Percentiles rank a stretch among this genome's conserved stretches.
Evolutionary conservation across 176 grass and related monocot genomes (phyloP).

Genomic region (Pontederia paniculata): DNA sequence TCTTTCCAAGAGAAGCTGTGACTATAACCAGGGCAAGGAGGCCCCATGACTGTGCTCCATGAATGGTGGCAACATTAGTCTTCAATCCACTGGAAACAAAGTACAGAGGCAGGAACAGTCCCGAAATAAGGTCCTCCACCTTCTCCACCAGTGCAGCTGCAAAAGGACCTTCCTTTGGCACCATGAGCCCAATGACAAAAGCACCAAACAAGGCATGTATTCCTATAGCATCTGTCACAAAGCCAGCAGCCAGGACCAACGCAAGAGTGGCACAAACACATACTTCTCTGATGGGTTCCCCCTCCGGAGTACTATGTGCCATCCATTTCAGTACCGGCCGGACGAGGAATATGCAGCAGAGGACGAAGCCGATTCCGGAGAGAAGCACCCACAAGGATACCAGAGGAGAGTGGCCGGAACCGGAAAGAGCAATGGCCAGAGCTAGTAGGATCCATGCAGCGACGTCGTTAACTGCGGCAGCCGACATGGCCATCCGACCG

Average conservation of each 20-base stretch:
- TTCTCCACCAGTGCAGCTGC: not conserved
- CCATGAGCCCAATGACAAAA: not conserved
- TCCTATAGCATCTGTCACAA: not conserved
- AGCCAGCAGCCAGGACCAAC: not conserved
- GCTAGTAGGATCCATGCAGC: not conserved
- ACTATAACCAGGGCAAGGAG: not conserved
- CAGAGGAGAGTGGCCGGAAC: not conserved
- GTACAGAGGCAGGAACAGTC: slow-evolving; percentile 6
- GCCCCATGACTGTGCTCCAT: not conserved
- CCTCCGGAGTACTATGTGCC: not conserved
- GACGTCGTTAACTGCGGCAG: not conserved
- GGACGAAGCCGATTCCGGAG: not conserved
- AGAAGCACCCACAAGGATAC: not conserved
- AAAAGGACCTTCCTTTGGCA: slow-evolving; percentile 1
- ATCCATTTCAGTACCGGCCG: not conserved
- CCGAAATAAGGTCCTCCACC: slow-evolving; percentile 7
- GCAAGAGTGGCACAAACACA: not conserved
- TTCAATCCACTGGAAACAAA: slow-evolving; percentile 8
- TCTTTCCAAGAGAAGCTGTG: not conserved
- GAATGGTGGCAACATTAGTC: slow-evolving; percentile 4
- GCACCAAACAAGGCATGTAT: slow-evolving; percentile 14
- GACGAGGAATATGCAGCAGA: not conserved
- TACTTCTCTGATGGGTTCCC: not conserved
- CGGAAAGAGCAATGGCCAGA: not conserved
- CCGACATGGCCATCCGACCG: not conserved